Evolutionary conservation across 2,329 filamentous ascomycete genomes (phyloP).

Genomic region (Fusarium tjaetaba): DNA sequence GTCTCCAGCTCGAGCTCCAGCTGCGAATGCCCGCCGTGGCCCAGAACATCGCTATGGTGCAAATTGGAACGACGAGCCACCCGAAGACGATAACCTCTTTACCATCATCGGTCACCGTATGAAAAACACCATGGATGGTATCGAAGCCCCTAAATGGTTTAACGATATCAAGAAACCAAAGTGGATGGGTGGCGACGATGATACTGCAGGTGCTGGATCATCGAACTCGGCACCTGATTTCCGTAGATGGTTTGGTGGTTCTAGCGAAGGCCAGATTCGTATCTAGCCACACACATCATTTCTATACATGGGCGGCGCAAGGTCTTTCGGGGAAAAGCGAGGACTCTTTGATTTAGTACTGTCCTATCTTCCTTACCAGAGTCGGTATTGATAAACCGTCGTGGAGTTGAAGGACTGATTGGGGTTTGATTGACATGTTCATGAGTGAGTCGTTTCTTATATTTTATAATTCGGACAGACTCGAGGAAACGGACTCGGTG

Average conservation of each 20-base stretch:
- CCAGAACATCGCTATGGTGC: conserved; percentile 41
- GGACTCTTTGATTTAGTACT: conserved; percentile 18
- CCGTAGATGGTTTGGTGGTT: conserved; percentile 66
- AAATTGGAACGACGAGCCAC: conserved; percentile 62
- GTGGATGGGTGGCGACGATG: conserved; percentile 76
- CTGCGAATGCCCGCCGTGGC: conserved; percentile 42
- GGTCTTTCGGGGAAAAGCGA: conserved; percentile 19
- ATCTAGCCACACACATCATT: conserved; percentile 27
- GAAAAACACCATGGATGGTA: conserved; percentile 89
- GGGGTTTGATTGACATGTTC: conserved; percentile 6
- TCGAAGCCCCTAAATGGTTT: conserved; percentile 85
- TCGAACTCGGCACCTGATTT: conserved; percentile 53
- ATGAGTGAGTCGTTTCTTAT: not conserved
- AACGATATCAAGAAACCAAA: conserved; percentile 79
- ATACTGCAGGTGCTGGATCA: conserved; percentile 41
- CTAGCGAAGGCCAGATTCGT: conserved; percentile 48
- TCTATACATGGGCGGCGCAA: conserved; percentile 8
- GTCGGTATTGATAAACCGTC: not conserved
- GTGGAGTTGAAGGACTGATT: conserved; percentile 35
- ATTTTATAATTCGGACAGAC: not conserved
- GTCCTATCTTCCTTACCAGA: conserved; percentile 9
- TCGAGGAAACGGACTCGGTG: not conserved
- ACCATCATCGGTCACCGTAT: conserved; percentile 84
- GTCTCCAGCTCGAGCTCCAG: conserved; percentile 54
- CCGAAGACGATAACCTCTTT: conserved; percentile 84